Evolutionary conservation across 2,329 filamentous ascomycete genomes (phyloP).

Genomic region (Diaporthe sp.): DNA sequence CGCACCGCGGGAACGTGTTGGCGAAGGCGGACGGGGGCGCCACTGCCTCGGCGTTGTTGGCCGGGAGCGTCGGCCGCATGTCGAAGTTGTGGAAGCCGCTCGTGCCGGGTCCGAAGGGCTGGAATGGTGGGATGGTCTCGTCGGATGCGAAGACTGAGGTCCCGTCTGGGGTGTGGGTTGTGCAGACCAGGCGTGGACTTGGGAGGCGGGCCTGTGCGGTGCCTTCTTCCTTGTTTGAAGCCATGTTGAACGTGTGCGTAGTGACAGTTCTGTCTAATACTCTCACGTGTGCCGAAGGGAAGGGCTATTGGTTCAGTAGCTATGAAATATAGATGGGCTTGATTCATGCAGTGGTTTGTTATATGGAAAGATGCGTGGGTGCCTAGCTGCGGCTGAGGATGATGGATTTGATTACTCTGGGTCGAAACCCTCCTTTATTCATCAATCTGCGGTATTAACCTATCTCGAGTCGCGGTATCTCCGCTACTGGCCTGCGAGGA

Average conservation of each 20-base stretch:
- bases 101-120: constrained; percentile 51
- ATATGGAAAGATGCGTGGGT: background rate
- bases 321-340: background rate
- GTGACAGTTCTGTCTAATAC: too few species aligned
- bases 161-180: constrained; percentile 49
- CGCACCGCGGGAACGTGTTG: constrained; percentile 51
- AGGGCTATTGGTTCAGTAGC: background rate
- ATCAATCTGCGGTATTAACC: background rate
- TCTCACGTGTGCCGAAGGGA: background rate
- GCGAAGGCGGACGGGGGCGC: constrained; percentile 21
- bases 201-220: background rate
- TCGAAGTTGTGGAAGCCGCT: constrained; percentile 52
- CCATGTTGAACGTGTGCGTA: background rate
- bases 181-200: constrained; percentile 49
- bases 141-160: constrained; percentile 52
- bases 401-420: background rate
- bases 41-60: constrained; percentile 47
- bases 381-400: constrained; percentile 12
- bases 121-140: constrained; percentile 45
- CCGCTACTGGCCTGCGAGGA: background rate
- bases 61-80: constrained; percentile 49
- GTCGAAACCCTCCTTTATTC: background rate
- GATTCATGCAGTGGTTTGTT: background rate
- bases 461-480: background rate
- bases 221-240: constrained; percentile 3